Base-by-base conservation (phyloP, 768 basidiomycete genomes). In the Nidula microcarpa region DNA sequence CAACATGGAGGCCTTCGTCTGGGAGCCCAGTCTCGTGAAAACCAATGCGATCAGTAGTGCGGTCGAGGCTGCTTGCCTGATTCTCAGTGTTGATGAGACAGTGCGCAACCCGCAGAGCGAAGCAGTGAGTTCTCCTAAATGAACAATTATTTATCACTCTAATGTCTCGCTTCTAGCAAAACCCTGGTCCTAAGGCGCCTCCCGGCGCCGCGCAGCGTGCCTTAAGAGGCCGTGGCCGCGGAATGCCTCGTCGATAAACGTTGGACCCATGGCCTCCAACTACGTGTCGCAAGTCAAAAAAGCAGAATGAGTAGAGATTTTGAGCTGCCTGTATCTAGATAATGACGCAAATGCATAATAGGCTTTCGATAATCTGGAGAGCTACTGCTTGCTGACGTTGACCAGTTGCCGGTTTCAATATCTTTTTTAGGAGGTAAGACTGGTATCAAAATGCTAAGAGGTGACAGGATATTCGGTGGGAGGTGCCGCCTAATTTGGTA, bases 1-100 rank as follows among this genome's bases (percentile, higher is more conserved):
- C 71, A 99, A 98, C 71, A 87, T 98, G 87, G 92, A 93, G 50
- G 89, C 91, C 44, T 99, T 98, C 64, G 96, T 99, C 6, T 98
- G 97, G 96, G 97, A 98, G 66, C 96, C 97, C 13, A 89, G 89
- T 57, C 76, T 98, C 54, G 91, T 98, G 63, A 99, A 98, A 74
- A 72, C 86, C 45, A 99, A 99, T 64, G 97, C 97, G 18, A 86
- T 99, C 63, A 88, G 85, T 68, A 96, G 95, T 64, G 97, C 97
- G 5, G 80, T 91, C 8, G 97, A 99, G 71, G 97, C 97, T 8
- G 96, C 97, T 9, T 98, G 91, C 70, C 69, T 99, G 67, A 93
- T 98, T 60, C 73, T 99, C 53, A 94, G 91, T 58, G 91, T 99
- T 3, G 97, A 99, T 63, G 97, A 99, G 77, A 99, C 97, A 5